phyloP scores from a whole-genome alignment of 2,329 filamentous ascomycete genomes.

The Botrytis cinerea region DNA sequence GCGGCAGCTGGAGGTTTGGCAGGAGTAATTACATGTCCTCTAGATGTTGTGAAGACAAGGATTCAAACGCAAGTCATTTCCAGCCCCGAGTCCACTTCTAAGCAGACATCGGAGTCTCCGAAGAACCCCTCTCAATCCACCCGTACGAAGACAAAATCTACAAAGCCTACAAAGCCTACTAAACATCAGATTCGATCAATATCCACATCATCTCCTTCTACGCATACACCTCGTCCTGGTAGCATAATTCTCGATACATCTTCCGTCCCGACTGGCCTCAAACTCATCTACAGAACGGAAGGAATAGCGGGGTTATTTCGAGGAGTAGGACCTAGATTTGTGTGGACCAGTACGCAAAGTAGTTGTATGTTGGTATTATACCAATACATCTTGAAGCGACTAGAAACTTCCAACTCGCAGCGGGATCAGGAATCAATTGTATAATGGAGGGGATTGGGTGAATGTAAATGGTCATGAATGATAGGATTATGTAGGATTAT shows the following conservation, averaged over 20 bases:
- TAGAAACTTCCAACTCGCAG: conserved; percentile 54
- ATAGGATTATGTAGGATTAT: conserved; percentile 25
- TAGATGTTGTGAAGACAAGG: conserved; percentile 96
- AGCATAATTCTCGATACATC: conserved; percentile 83
- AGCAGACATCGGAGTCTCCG: conserved; percentile 32
- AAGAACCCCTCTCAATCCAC: conserved; percentile 28
- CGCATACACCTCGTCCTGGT: conserved; percentile 75
- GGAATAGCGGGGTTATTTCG: conserved; percentile 90
- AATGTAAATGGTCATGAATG: not conserved
- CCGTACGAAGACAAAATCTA: conserved; percentile 28
- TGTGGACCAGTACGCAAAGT: conserved; percentile 98
- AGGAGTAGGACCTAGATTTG: conserved; percentile 85
- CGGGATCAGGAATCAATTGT: conserved; percentile 33
- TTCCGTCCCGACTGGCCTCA: conserved; percentile 80
- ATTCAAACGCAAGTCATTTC: conserved; percentile 85
- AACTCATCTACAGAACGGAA: conserved; percentile 86
- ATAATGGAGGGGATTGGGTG: conserved; percentile 26
- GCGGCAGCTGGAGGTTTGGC: conserved; percentile 89
- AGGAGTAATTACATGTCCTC: conserved; percentile 89
- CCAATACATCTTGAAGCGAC: conserved; percentile 77
- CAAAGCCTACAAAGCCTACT: conserved; percentile 31
- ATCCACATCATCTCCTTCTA: conserved; percentile 87
- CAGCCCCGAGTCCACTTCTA: conserved; percentile 37
- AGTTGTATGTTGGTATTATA: conserved; percentile 96
- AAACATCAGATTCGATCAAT: conserved; percentile 67